These are phyloP conservation scores for Kwoniella dendrophila DNA, from an alignment of 768 basidiomycete species.

Conservation along the genomic window DNA sequence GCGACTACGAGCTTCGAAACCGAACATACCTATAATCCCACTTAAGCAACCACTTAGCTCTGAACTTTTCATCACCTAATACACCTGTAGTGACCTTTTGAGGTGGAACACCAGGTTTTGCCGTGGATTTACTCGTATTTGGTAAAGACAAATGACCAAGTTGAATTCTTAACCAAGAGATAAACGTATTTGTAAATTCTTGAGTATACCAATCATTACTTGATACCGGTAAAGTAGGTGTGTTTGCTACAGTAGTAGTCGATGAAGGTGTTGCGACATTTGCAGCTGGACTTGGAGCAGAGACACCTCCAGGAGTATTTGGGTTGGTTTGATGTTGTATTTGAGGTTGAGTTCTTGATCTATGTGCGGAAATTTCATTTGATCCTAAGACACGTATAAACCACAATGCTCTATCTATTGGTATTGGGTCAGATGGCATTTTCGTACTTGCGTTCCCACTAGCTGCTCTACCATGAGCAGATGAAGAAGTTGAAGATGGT, in stretches of 20 bases:
- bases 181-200: slow-evolving; percentile 48
- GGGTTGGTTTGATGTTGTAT: slow-evolving; percentile 4
- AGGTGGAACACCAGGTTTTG: slow-evolving; percentile 23
- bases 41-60: slow-evolving; percentile 41
- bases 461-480: slow-evolving; percentile 21
- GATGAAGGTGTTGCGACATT: slow-evolving; percentile 46
- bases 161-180: slow-evolving; percentile 44
- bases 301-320: slow-evolving; percentile 20
- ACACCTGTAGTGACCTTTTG: slow-evolving; percentile 23
- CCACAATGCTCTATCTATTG: slow-evolving; percentile 49
- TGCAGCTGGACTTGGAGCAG: slow-evolving; percentile 31
- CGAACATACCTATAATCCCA: slow-evolving; percentile 46
- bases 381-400: slow-evolving; percentile 49
- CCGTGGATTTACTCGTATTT: slow-evolving; percentile 4
- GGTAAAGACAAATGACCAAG: slow-evolving; percentile 43
- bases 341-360: slow-evolving; percentile 33
- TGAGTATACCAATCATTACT: slow-evolving; percentile 51
- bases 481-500: slow-evolving; percentile 3
- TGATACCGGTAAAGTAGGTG: slow-evolving; percentile 27
- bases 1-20: neutral
- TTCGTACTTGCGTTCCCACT: slow-evolving; percentile 3
- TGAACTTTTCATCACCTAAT: slow-evolving; percentile 39
- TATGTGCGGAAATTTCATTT: slow-evolving; percentile 48
- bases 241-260: slow-evolving; percentile 18
- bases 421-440: slow-evolving; percentile 35